phyloP scores from a whole-genome alignment of 1,139 yeast species.

The Yamadazyma dendronema region DNA sequence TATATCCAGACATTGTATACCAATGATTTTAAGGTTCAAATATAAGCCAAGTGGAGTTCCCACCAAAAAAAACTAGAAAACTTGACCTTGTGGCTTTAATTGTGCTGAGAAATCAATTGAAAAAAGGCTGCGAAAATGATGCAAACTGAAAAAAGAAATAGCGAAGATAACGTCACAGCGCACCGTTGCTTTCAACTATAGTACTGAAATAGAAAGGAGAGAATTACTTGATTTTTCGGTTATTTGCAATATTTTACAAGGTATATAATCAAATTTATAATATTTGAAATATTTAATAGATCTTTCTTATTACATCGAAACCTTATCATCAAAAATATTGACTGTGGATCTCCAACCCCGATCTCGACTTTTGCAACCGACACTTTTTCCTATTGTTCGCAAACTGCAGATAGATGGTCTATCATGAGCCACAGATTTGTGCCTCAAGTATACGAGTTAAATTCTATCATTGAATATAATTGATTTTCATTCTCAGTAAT shows the following conservation, averaged over 20 bases:
- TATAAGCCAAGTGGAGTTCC: too few relatives aligned
- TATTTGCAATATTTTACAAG: too few relatives aligned
- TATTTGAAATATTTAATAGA: too few relatives aligned
- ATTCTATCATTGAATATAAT: constrained; percentile 39
- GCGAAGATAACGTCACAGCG: neutral
- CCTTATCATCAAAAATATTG: neutral
- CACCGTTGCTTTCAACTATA: neutral
- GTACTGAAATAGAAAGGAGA: too few relatives aligned
- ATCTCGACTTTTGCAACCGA: neutral
- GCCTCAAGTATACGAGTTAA: constrained; percentile 40
- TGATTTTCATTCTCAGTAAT: constrained; percentile 15
- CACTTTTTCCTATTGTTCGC: neutral
- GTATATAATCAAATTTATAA: too few relatives aligned
- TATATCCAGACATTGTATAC: too few relatives aligned
- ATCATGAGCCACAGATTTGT: neutral
- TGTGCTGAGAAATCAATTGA: neutral
- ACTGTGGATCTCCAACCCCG: neutral
- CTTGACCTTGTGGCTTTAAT: neutral
- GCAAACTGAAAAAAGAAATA: neutral
- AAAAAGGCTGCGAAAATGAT: constrained; percentile 1
- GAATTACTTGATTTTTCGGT: too few relatives aligned
- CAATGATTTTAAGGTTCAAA: too few relatives aligned
- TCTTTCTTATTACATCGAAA: neutral
- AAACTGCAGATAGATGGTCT: neutral
- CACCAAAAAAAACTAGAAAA: too few relatives aligned